phyloP scores from a whole-genome alignment of 805 yeast genomes.

The Kurtzmaniella cleridarum region DNA sequence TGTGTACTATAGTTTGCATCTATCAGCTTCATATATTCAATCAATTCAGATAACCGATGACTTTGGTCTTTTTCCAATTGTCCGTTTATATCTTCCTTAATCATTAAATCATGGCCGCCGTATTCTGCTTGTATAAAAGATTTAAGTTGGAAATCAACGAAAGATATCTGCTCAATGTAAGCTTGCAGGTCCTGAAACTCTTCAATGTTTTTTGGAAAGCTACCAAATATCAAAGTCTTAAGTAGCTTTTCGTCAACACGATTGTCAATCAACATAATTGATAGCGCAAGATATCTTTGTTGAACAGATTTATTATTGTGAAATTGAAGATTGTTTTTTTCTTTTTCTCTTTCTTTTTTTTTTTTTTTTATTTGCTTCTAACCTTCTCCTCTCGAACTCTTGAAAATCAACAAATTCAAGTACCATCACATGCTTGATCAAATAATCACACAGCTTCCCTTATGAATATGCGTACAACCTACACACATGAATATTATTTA shows the following conservation, averaged over 20 bases:
- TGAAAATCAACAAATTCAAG: background rate
- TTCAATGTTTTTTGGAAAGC: conserved; percentile 31
- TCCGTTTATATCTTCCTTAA: conserved; percentile 8
- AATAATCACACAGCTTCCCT: no score
- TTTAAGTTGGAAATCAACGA: conserved; percentile 35
- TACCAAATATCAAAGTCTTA: conserved; percentile 27
- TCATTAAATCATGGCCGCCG: conserved; percentile 16
- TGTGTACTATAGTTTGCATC: conserved; percentile 19
- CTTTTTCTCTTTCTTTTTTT: background rate
- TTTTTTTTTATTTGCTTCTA: no score
- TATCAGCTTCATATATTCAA: conserved; percentile 20
- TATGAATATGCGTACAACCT: no score
- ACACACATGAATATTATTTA: no score
- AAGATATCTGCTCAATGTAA: conserved; percentile 28
- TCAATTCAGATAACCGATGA: conserved; percentile 9
- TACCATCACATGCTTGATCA: no score
- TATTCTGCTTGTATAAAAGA: conserved; percentile 24
- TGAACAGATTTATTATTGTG: no score
- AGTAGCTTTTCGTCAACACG: conserved; percentile 20
- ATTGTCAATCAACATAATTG: conserved; percentile 20
- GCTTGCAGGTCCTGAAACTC: conserved; percentile 29
- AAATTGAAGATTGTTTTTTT: no score
- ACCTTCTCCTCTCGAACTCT: background rate
- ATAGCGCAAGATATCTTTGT: no score
- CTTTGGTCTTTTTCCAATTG: conserved; percentile 2